Base-by-base conservation (phyloP, 202 grass and related monocot genomes). In the Thinopyrum obtusiflorum region DNA sequence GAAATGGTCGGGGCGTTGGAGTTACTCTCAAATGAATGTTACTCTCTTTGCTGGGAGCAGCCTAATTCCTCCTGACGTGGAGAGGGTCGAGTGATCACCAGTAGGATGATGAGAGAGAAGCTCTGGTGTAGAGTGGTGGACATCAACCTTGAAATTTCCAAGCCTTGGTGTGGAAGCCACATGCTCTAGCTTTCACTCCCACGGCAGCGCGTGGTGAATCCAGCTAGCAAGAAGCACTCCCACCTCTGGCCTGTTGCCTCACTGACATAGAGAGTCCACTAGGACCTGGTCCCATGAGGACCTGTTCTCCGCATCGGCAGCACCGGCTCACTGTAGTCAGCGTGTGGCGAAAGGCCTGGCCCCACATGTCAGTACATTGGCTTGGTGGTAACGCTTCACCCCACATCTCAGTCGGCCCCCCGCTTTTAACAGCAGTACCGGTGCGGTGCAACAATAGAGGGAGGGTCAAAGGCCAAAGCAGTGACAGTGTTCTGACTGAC, bases 81-180 rank as follows among this genome's bases (percentile, higher is more conserved):
- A 40, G 87, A 17, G 76, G 81, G 59, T 2, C 59, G 2, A 0
- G 0, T 0, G 1, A 9, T 11, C 0, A 23, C 3, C 14, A 37
- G 31, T 18, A 10, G 33, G 37, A 72, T 70, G 65, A 9, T 44
- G 40, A 42, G 39, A 42, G 2, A 42, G 39, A 42, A 42, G 39
- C 39, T 42, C 39, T 42, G 2, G 10, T 42, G 39, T 42, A 42
- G 9, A 11, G 42, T 46, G 4, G 42, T 46, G 42, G 11, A 13
- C 42, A 46, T 4, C 42, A 46, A 46, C 11, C 42, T 46, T 46
- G 12, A 14, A 46, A 46, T 46, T 46, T 13, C 42, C 42, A 46
- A 13, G 3, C 12, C 59, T 81, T 86, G 59, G 6, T 31, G 77
- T 57, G 60, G 60, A 86, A 86, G 77, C 67, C 80, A 29, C 20